These are phyloP conservation scores for Tetrahymena thermophila DNA, from an alignment of 73 alveolate genomes.

Conservation along the genomic window DNA sequence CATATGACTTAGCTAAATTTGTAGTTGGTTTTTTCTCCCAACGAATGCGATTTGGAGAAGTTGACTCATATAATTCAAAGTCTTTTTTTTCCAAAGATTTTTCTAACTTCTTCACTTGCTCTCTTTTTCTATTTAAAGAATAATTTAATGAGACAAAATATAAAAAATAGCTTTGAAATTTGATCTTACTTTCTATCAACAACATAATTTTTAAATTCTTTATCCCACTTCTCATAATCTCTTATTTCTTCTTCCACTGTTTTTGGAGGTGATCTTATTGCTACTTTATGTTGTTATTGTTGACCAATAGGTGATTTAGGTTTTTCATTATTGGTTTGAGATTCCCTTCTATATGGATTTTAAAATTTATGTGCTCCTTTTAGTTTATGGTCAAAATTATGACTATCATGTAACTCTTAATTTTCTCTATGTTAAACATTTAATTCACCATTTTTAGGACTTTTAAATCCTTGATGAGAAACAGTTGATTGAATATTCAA, in stretches of 20 bases:
- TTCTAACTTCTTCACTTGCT: not conserved
- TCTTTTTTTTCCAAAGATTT: constrained; percentile 3
- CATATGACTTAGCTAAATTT: not conserved
- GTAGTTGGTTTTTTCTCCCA: constrained; percentile 1
- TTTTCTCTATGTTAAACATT: not conserved
- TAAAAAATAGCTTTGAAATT: no score
- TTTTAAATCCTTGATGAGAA: not conserved
- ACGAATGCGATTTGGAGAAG: constrained; percentile 34
- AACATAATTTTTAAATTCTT: not conserved
- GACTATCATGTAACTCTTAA: not conserved
- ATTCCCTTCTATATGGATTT: not conserved
- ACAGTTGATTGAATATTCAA: not conserved
- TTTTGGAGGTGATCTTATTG: not conserved
- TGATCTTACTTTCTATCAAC: not conserved
- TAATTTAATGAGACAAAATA: no score
- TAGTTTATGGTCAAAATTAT: not conserved
- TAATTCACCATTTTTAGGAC: not conserved
- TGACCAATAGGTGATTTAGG: not conserved
- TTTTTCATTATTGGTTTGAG: not conserved
- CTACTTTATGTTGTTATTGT: not conserved
- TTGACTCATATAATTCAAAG: constrained; percentile 28
- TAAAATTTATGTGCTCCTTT: not conserved
- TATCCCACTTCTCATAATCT: not conserved
- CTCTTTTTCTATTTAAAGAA: not conserved
- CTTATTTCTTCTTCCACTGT: not conserved